Percentiles rank a stretch among this genome's conserved stretches.
Conservation (phyloP, 2,329 filamentous ascomycete genomes). For the Trichothecium roseum region DNA sequence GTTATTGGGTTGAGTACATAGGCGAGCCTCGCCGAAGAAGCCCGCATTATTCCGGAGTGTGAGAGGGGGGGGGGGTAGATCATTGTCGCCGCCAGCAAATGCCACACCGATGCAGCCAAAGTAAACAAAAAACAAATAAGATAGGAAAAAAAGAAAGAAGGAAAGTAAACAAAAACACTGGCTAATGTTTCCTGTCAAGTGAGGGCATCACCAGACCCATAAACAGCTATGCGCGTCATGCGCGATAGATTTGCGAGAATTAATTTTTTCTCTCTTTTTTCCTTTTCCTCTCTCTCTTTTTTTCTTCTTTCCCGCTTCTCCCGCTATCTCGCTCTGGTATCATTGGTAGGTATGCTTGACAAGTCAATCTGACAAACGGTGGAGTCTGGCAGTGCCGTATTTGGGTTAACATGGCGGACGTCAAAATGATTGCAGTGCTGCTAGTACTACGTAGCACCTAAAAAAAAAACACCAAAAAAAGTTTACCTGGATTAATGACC, state of each 20-base stretch:
- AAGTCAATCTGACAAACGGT: no score
- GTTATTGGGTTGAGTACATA: not conserved
- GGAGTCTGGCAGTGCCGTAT: no score
- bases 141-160: not conserved
- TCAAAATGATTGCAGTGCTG: no score
- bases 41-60: not conserved
- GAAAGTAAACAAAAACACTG: not conserved
- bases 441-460: no score
- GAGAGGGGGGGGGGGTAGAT: no score
- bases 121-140: conserved; percentile 1
- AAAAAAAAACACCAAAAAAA: no score
- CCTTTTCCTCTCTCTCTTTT: conserved; percentile 2
- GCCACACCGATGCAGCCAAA: not conserved
- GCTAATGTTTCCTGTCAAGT: not conserved
- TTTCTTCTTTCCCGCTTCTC: conserved; percentile 1
- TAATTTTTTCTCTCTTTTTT: conserved; percentile 2
- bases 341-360: no score
- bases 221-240: not conserved
- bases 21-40: not conserved
- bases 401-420: no score
- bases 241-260: not conserved
- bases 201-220: not conserved
- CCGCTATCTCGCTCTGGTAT: not conserved
- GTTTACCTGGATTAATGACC: no score
- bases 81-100: not conserved